phyloP scores from a whole-genome alignment of 2,329 filamentous ascomycete genomes.

The Chaetomium globosum region DNA sequence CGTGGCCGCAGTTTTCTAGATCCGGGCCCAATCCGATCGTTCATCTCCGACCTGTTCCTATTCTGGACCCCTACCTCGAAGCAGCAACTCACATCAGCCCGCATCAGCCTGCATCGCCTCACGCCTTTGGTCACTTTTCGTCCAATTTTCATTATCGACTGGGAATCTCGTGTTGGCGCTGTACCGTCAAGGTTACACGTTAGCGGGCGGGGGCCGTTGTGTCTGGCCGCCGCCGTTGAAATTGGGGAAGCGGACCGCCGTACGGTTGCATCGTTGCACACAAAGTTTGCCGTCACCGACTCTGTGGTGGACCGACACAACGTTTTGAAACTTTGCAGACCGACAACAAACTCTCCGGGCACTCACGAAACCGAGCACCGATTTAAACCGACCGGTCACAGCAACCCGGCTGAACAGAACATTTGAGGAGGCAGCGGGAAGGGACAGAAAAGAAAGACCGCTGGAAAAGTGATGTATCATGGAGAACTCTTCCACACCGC shows the following conservation, averaged over 20 bases:
- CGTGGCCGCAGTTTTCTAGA: slow-evolving; percentile 1
- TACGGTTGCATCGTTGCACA: slow-evolving; percentile 17
- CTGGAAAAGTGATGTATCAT: slow-evolving; percentile 48
- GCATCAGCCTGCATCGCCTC: background rate
- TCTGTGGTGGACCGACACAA: background rate
- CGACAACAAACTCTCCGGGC: background rate
- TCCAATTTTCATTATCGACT: background rate
- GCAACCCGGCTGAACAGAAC: background rate
- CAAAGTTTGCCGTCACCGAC: slow-evolving; percentile 20
- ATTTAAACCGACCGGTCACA: slow-evolving; percentile 13
- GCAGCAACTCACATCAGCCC: background rate
- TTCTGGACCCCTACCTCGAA: background rate
- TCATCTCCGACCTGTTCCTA: background rate
- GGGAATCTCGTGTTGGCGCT: background rate
- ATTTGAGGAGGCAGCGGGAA: background rate
- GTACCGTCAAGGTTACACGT: slow-evolving; percentile 6
- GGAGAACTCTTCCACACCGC: slow-evolving; percentile 64
- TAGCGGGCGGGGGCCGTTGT: slow-evolving; percentile 16
- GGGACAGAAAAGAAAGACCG: slow-evolving; percentile 1
- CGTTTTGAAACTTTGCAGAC: slow-evolving; percentile 4
- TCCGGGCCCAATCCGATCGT: background rate
- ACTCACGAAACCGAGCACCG: slow-evolving; percentile 13
- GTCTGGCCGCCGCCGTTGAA: slow-evolving; percentile 17
- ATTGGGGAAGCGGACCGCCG: background rate
- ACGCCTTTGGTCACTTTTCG: background rate